These are phyloP conservation scores for Candida tetrigidarum DNA, from an alignment of 1,139 yeast species.

Conservation along the genomic window DNA sequence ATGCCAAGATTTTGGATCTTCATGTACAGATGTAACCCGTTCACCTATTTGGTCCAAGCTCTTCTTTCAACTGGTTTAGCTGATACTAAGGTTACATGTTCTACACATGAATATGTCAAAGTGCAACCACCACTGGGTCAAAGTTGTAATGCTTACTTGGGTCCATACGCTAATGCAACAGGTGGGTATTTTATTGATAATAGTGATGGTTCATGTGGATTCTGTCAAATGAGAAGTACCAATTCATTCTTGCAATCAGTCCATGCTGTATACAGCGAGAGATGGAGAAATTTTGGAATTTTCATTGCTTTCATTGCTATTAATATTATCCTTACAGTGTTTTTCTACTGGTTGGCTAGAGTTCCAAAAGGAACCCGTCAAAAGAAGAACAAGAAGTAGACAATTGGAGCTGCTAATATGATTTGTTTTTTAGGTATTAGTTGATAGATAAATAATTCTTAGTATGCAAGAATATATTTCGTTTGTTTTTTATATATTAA, in stretches of 20 bases:
- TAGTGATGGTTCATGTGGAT: constrained; percentile 40
- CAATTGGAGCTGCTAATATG: too few relatives aligned
- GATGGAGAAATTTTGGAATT: constrained; percentile 76
- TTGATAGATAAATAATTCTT: background rate
- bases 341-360: constrained; percentile 73
- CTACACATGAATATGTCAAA: constrained; percentile 26
- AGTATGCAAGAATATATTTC: background rate
- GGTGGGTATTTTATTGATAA: constrained; percentile 56
- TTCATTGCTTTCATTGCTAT: constrained; percentile 49
- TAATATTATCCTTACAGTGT: constrained; percentile 54
- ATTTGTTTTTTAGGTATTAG: background rate
- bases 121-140: constrained; percentile 45
- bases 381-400: constrained; percentile 16
- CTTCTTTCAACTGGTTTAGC: constrained; percentile 30
- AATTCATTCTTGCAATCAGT: constrained; percentile 52
- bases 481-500: too few relatives aligned
- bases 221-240: constrained; percentile 54
- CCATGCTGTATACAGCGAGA: constrained; percentile 45
- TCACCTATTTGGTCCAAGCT: constrained; percentile 55
- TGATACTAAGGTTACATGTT: constrained; percentile 27
- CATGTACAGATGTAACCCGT: constrained; percentile 68
- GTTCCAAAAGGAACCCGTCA: constrained; percentile 57
- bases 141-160: constrained; percentile 59
- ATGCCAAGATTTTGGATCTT: constrained; percentile 51
- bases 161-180: constrained; percentile 40